Evolutionary conservation across 805 yeast genomes (phyloP).

Genomic region (Hanseniaspora lachancei): DNA sequence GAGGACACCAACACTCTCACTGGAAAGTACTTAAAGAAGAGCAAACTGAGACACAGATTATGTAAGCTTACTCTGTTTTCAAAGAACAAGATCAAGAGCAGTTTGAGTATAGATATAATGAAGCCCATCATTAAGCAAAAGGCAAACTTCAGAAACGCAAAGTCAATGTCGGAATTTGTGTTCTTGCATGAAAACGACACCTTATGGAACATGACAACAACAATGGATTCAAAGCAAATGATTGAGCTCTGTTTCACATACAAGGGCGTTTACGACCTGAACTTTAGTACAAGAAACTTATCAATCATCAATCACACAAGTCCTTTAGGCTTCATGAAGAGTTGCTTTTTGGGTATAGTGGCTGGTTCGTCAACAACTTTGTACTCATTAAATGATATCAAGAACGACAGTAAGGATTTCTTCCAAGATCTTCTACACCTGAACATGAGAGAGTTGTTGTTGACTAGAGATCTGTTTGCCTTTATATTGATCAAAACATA

Average conservation of each 20-base stretch:
- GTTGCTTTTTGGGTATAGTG: slow-evolving; percentile 72
- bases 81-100: slow-evolving; percentile 23
- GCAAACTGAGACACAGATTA: slow-evolving; percentile 16
- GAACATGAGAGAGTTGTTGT: slow-evolving; percentile 73
- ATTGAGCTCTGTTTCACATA: slow-evolving; percentile 73
- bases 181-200: slow-evolving; percentile 24
- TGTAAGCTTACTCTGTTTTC: slow-evolving; percentile 26
- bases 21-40: slow-evolving; percentile 19
- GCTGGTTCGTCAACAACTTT: slow-evolving; percentile 76
- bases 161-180: slow-evolving; percentile 25
- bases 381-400: slow-evolving; percentile 65
- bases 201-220: slow-evolving; percentile 21
- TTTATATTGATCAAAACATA: slow-evolving; percentile 58
- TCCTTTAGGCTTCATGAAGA: slow-evolving; percentile 80
- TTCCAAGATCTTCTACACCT: slow-evolving; percentile 58
- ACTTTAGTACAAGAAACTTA: slow-evolving; percentile 55
- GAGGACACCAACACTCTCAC: slow-evolving; percentile 20
- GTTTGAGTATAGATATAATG: slow-evolving; percentile 17
- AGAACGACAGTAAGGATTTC: slow-evolving; percentile 58
- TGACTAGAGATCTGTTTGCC: slow-evolving; percentile 70
- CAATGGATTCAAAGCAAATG: slow-evolving; percentile 44
- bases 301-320: slow-evolving; percentile 76
- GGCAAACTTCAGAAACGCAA: slow-evolving; percentile 18
- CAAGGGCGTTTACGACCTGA: slow-evolving; percentile 82
- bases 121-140: slow-evolving; percentile 17